Evolutionary conservation across 257 asterid genomes (phyloP), one percentile per base, ranked within the genome.

Genomic region (Marsdenia floribunda): DNA sequence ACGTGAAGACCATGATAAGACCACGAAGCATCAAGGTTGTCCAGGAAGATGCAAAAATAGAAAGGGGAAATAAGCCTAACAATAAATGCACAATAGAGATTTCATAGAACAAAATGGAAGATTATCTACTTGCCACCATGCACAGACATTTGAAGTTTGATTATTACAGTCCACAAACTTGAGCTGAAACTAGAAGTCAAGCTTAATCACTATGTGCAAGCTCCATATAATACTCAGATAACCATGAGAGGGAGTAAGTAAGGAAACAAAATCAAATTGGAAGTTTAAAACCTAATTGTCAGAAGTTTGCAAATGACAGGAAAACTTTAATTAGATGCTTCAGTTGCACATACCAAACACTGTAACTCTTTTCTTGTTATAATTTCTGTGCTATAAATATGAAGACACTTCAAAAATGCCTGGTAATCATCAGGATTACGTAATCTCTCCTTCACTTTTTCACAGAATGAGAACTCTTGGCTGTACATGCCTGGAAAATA

Each of bases 381-480:
- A 82, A 89, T 90, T 85, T 95, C 99, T 79, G 91, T 87, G 83
- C 97, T 92, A 85, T 89, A 95, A 76, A 95, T 90, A 84, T 91
- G 90, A 82, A 95, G 99, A 83, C 99, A 95, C 76, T 95, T 91
- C 86, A 95, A 87, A 82, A 95, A 95, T 58, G 92, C 97, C 86
- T 95, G 98, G 87, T 95, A 95, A 82, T 90, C 98, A 58, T 90
- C 92, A 12, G 96, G 87, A 84, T 87, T 89, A 67, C 69, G 84
- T 69, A 95, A 83, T 78, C 92, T 88, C 83, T 92, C 99, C 83
- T 93, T 95, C 72, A 95, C 99, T 82, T 91, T 89, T 72, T 95
- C 98, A 86, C 98, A 93, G 79, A 93, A 95, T 60, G 84, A 70
- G 84, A 92, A 90, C 82, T 91, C 99, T 38, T 80, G 82, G 84